Percentiles rank a stretch among this genome's conserved stretches.
Evolutionary conservation across 2,329 filamentous ascomycete genomes (phyloP).

Genomic region (Phialocephala subalpina): DNA sequence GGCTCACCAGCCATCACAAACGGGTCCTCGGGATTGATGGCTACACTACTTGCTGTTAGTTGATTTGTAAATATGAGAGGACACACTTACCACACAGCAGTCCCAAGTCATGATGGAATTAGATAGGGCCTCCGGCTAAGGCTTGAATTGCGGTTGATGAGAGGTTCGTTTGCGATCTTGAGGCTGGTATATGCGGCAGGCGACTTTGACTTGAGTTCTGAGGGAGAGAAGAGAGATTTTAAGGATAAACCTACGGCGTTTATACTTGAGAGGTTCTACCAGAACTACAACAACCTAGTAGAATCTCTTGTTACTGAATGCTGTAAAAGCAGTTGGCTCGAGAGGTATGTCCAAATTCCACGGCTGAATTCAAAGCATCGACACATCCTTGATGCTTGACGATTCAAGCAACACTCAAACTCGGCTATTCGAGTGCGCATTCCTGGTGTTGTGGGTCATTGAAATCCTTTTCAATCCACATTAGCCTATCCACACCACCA

Average conservation of each 20-base stretch:
- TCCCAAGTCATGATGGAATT: conserved; percentile 3
- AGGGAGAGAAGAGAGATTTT: neutral
- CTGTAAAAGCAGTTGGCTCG: neutral
- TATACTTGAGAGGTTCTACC: neutral
- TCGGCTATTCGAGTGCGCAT: neutral
- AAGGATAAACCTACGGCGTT: neutral
- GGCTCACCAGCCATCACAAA: neutral
- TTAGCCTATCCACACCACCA: neutral
- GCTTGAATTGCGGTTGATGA: neutral
- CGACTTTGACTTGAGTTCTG: neutral
- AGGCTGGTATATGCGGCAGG: too few relatives aligned
- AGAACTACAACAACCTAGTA: neutral
- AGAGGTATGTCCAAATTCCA: neutral
- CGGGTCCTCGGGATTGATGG: neutral
- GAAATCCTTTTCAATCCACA: neutral
- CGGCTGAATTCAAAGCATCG: neutral
- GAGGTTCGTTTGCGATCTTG: too few relatives aligned
- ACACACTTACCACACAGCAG: neutral
- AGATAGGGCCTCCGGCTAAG: neutral
- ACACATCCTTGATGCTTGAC: neutral
- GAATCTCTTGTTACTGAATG: neutral
- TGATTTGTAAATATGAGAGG: neutral
- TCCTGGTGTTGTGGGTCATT: neutral
- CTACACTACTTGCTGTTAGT: neutral
- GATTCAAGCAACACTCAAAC: neutral